These are phyloP conservation scores for Malus asiatica DNA, from an alignment of 306 rosid species.

Conservation along the genomic window DNA sequence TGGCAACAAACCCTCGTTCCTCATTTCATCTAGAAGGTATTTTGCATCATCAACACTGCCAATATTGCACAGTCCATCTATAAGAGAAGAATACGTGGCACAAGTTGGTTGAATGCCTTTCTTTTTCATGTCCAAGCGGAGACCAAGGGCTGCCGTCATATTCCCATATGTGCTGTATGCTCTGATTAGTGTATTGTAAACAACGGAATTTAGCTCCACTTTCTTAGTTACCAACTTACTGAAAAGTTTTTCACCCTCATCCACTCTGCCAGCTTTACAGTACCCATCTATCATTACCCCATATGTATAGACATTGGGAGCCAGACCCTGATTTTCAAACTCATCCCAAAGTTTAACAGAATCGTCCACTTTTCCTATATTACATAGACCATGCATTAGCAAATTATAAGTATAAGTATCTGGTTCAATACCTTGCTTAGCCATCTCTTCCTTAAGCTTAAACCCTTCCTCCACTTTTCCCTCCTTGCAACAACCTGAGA, in stretches of 20 bases:
- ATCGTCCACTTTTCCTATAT: slow-evolving; percentile 52
- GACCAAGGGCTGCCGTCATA: slow-evolving; percentile 45
- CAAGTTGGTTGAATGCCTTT: slow-evolving; percentile 42
- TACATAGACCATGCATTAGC: slow-evolving; percentile 47
- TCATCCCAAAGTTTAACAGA: slow-evolving; percentile 47
- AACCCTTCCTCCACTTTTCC: slow-evolving; percentile 44
- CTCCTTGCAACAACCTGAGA: slow-evolving; percentile 50
- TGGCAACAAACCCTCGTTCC: background rate
- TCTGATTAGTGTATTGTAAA: slow-evolving; percentile 55
- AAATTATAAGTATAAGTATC: slow-evolving; percentile 57
- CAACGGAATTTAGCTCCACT: slow-evolving; percentile 51
- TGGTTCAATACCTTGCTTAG: slow-evolving; percentile 41
- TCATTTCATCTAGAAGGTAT: slow-evolving; percentile 6
- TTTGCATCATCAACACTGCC: slow-evolving; percentile 52
- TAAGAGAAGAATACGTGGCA: slow-evolving; percentile 61
- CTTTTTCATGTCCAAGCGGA: slow-evolving; percentile 47
- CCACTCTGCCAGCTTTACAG: slow-evolving; percentile 45
- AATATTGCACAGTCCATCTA: slow-evolving; percentile 59
- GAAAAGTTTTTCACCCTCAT: slow-evolving; percentile 46
- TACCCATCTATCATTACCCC: slow-evolving; percentile 61
- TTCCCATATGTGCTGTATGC: slow-evolving; percentile 42
- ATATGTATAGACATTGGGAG: slow-evolving; percentile 55
- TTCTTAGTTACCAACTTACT: slow-evolving; percentile 34
- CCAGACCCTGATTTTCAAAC: slow-evolving; percentile 33
- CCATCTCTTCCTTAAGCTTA: slow-evolving; percentile 55